A percentile compares a stretch with the other conserved stretches of the same genome.
Evolutionary conservation across 495 filamentous ascomycete species (phyloP).

Genomic region (Penicillium tannophilum): DNA sequence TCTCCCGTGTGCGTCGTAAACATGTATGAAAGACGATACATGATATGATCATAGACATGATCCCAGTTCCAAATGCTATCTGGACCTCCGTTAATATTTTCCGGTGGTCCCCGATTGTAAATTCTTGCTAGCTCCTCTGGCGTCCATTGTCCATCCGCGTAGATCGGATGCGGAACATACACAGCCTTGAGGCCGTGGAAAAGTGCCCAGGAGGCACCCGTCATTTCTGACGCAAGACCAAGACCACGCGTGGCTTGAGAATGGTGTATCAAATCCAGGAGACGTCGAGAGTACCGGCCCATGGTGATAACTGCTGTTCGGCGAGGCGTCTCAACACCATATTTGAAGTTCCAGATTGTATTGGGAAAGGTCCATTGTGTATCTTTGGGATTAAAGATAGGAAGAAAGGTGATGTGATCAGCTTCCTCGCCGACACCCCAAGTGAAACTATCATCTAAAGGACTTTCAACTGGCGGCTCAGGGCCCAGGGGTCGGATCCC

Average conservation of each 20-base stretch:
- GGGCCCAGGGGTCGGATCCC: constrained; percentile 61
- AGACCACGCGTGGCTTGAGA: constrained; percentile 42
- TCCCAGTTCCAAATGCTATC: constrained; percentile 30
- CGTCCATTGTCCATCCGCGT: constrained; percentile 51
- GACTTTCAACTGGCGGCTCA: constrained; percentile 51
- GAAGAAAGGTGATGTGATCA: constrained; percentile 70
- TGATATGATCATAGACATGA: constrained; percentile 29
- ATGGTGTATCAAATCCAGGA: constrained; percentile 38
- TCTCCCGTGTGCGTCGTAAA: constrained; percentile 31
- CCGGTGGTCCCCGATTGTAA: constrained; percentile 26
- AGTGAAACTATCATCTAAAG: constrained; percentile 61
- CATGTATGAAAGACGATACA: constrained; percentile 34
- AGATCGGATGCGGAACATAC: constrained; percentile 61
- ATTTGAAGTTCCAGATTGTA: constrained; percentile 39
- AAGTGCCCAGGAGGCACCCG: constrained; percentile 62
- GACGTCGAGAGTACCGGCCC: constrained; percentile 59
- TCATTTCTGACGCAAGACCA: constrained; percentile 71
- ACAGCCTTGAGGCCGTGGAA: constrained; percentile 68
- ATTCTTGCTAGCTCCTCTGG: constrained; percentile 25
- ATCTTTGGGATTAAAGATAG: constrained; percentile 67
- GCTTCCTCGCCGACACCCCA: constrained; percentile 80
- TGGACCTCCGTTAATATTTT: constrained; percentile 26
- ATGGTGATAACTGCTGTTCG: constrained; percentile 69
- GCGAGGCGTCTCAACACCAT: constrained; percentile 54
- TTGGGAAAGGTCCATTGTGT: constrained; percentile 65